Evolutionary conservation across 768 basidiomycete genomes (phyloP).

Genomic region (Russula olivacea): DNA sequence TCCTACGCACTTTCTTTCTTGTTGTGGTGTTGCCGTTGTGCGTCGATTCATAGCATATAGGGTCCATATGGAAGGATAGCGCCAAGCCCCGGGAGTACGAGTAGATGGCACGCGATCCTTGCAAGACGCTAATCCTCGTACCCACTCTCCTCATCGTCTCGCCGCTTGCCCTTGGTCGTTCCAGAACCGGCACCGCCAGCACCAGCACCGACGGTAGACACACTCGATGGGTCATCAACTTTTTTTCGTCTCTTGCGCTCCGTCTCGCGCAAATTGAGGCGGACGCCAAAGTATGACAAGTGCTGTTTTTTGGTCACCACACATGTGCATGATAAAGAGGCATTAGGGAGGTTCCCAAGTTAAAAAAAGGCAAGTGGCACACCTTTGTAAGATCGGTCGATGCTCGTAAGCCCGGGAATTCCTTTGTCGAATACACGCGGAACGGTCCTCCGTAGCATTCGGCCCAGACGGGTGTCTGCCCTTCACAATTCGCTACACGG

Average conservation of each 20-base stretch:
- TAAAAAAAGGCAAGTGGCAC: background rate
- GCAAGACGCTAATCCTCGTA: slow-evolving; percentile 9
- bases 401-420: slow-evolving; percentile 60
- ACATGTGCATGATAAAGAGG: background rate
- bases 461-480: slow-evolving; percentile 45
- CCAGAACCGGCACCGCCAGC: background rate
- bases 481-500: slow-evolving; percentile 32
- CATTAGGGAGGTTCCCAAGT: background rate
- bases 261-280: slow-evolving; percentile 53
- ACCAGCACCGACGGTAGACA: background rate
- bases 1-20: background rate
- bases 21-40: background rate
- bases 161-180: slow-evolving; percentile 6
- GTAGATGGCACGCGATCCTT: background rate
- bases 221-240: slow-evolving; percentile 27
- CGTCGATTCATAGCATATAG: slow-evolving; percentile 2
- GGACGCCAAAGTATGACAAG: slow-evolving; percentile 51
- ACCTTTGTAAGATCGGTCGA: slow-evolving; percentile 68
- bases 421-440: slow-evolving; percentile 64
- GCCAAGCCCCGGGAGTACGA: background rate
- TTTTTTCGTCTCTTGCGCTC: slow-evolving; percentile 49
- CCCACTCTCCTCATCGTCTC: slow-evolving; percentile 9
- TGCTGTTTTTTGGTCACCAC: slow-evolving; percentile 32
- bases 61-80: background rate
- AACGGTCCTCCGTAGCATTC: slow-evolving; percentile 62